Evolutionary conservation across 2,329 filamentous ascomycete species (phyloP).

Genomic region (Pseudophaeomoniella oleicola): DNA sequence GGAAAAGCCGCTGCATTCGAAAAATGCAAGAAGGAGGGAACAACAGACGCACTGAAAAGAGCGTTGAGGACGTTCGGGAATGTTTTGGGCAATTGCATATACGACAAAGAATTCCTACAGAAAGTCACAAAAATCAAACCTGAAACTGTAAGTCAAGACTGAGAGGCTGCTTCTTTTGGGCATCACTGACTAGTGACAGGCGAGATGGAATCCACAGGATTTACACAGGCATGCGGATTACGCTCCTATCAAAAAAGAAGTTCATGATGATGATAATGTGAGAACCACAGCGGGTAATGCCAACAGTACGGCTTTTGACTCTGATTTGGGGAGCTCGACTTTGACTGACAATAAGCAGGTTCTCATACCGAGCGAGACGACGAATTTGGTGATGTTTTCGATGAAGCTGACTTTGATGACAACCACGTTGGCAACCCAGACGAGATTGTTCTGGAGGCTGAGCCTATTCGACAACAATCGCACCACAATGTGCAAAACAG

Average conservation of each 20-base stretch:
- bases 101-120: conserved; percentile 85
- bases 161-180: not conserved
- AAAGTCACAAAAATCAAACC: conserved; percentile 86
- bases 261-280: conserved; percentile 15
- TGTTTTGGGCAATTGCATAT: conserved; percentile 93
- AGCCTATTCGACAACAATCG: not conserved
- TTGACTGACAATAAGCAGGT: not conserved
- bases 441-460: conserved; percentile 44
- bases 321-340: conserved; percentile 17
- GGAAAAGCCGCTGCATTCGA: conserved; percentile 93
- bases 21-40: conserved; percentile 97
- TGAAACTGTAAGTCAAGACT: conserved; percentile 35
- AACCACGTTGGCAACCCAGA: conserved; percentile 58
- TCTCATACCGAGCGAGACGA: conserved; percentile 15
- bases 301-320: conserved; percentile 5
- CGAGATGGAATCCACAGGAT: conserved; percentile 63
- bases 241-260: conserved; percentile 44
- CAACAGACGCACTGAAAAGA: conserved; percentile 84
- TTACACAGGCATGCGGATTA: conserved; percentile 72
- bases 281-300: conserved; percentile 12
- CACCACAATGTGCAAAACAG: not conserved
- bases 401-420: conserved; percentile 62
- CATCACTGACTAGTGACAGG: conserved; percentile 17
- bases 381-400: conserved; percentile 43
- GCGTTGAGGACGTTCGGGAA: conserved; percentile 87